phyloP scores from a whole-genome alignment of 1,284 basidiomycete species.

The Papiliotrema nemorosa region DNA sequence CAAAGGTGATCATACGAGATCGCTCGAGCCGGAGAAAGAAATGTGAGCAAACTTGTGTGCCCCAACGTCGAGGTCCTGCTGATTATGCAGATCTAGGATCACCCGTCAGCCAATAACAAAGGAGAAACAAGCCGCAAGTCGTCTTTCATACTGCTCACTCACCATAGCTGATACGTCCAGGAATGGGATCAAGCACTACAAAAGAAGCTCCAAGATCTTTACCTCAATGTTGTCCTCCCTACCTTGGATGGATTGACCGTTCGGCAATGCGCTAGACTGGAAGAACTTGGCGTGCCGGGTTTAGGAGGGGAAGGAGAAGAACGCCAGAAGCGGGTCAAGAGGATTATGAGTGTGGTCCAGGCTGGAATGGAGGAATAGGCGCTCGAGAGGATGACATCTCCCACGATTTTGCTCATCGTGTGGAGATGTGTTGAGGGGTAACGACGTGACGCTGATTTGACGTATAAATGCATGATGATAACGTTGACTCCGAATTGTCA shows the following conservation, averaged over 20 bases:
- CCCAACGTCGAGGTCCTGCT: not conserved
- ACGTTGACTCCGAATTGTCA: not conserved
- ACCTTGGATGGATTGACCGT: slow-evolving; percentile 33
- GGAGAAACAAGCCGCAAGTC: slow-evolving; percentile 29
- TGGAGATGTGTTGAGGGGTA: not conserved
- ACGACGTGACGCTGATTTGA: not conserved
- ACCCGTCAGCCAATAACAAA: slow-evolving; percentile 27
- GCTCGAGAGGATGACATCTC: no score
- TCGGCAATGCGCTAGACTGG: slow-evolving; percentile 27
- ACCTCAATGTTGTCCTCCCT: slow-evolving; percentile 26
- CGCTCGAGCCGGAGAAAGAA: slow-evolving; percentile 31
- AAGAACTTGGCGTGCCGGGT: slow-evolving; percentile 39
- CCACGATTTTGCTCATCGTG: no score
- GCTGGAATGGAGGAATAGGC: slow-evolving; percentile 28
- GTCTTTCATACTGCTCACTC: not conserved
- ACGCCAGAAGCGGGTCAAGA: slow-evolving; percentile 25
- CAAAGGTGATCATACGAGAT: slow-evolving; percentile 35
- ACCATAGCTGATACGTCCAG: slow-evolving; percentile 9
- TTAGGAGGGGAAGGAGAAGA: slow-evolving; percentile 17
- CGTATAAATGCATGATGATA: not conserved
- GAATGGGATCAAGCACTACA: slow-evolving; percentile 25
- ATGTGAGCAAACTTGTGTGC: slow-evolving; percentile 19
- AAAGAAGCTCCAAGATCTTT: slow-evolving; percentile 19
- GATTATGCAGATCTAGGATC: slow-evolving; percentile 28
- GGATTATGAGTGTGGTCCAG: slow-evolving; percentile 40